Percentiles rank a stretch among this genome's conserved stretches.
phyloP scores from a whole-genome alignment of 2,329 filamentous ascomycete species.

The Ophiostoma ulmi region DNA sequence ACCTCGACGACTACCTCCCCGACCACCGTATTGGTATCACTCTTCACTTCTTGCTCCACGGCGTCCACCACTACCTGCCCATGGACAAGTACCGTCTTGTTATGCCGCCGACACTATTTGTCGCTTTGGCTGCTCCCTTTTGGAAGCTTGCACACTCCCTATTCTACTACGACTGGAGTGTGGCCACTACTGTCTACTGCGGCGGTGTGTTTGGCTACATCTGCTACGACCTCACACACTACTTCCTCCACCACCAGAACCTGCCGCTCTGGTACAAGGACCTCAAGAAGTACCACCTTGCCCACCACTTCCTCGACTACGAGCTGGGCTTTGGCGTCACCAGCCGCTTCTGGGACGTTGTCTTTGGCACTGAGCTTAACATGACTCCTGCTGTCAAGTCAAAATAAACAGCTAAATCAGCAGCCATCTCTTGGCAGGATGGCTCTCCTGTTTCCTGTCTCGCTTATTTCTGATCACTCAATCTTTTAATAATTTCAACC shows the following conservation, averaged over 20 bases:
- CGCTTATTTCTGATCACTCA: background rate
- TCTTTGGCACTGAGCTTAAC: constrained; percentile 82
- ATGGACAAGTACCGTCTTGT: constrained; percentile 98
- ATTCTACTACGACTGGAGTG: constrained; percentile 81
- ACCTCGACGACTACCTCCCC: constrained; percentile 82
- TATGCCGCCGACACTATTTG: constrained; percentile 89
- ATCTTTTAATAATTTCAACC: background rate
- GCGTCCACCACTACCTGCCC: constrained; percentile 96
- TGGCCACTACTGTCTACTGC: constrained; percentile 71
- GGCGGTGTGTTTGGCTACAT: constrained; percentile 94
- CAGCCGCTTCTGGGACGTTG: constrained; percentile 86
- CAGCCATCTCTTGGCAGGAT: background rate
- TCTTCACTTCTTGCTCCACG: constrained; percentile 87
- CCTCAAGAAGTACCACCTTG: constrained; percentile 95
- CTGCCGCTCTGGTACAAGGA: constrained; percentile 84
- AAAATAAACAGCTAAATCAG: constrained; percentile 35
- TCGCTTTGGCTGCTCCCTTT: constrained; percentile 79
- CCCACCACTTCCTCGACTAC: constrained; percentile 97
- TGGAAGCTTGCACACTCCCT: constrained; percentile 82
- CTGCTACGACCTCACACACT: constrained; percentile 95
- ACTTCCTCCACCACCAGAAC: constrained; percentile 95
- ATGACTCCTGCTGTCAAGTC: constrained; percentile 35
- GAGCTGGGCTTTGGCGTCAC: constrained; percentile 97
- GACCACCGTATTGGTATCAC: constrained; percentile 87
- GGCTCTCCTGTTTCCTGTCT: background rate